These are phyloP conservation scores for Pythium guiyangense DNA, from an alignment of 352 stramenopile species.

Conservation along the genomic window DNA sequence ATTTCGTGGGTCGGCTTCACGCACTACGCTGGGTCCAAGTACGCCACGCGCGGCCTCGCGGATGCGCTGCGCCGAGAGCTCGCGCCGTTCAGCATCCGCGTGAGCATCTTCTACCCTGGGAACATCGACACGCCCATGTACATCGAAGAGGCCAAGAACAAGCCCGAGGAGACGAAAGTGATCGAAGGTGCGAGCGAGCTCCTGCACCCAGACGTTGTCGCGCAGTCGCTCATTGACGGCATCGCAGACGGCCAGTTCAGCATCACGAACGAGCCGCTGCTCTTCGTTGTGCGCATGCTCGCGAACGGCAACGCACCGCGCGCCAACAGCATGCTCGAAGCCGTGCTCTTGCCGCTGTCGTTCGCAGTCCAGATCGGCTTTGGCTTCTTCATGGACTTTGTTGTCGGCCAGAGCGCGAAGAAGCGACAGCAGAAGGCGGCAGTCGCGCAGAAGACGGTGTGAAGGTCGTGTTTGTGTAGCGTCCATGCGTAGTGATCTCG, in stretches of 20 bases:
- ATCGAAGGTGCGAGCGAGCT: constrained; percentile 63
- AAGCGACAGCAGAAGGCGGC: constrained; percentile 5
- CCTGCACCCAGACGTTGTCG: constrained; percentile 52
- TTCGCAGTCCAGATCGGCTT: constrained; percentile 69
- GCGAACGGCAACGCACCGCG: constrained; percentile 72
- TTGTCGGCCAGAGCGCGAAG: constrained; percentile 51
- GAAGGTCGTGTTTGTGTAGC: too few species aligned
- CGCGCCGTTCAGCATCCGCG: constrained; percentile 55
- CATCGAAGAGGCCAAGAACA: constrained; percentile 68
- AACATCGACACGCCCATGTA: constrained; percentile 83
- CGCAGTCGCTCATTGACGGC: constrained; percentile 59
- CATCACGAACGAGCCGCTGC: constrained; percentile 80
- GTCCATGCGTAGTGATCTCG: too few species aligned
- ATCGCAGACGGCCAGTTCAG: constrained; percentile 65
- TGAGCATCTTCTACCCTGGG: constrained; percentile 77
- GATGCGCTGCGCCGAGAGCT: constrained; percentile 80
- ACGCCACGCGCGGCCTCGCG: constrained; percentile 70
- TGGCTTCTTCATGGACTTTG: constrained; percentile 78
- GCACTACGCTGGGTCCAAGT: constrained; percentile 80
- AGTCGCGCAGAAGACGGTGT: too few species aligned
- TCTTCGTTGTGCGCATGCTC: constrained; percentile 68
- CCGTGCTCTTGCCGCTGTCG: constrained; percentile 54
- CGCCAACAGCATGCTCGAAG: constrained; percentile 64
- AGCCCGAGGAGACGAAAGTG: constrained; percentile 64
- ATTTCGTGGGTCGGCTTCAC: constrained; percentile 81